Evolutionary conservation across 1,284 basidiomycete genomes (phyloP), one percentile per base, ranked within the genome.

Genomic region (Stygiomarasmius scandens): DNA sequence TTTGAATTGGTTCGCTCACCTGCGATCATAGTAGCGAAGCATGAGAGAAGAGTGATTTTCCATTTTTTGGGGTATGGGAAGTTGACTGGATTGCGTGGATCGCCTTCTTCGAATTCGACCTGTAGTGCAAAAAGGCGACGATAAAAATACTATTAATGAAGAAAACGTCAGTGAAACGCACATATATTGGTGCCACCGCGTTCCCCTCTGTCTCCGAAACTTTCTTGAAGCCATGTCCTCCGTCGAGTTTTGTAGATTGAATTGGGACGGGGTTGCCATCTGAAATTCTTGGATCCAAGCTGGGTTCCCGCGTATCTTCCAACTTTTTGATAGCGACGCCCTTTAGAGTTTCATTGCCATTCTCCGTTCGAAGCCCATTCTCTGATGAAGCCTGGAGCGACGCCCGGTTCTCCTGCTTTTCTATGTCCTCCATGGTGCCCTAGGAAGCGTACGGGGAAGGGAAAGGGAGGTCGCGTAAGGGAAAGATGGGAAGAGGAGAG

Each of bases 61-160:
- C 84, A 83, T 73, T 88, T 89, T 58, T 78, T 77, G 2, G 67
- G 60, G 11, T 61, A 62, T 3, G 77, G 71, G 63, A 82, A 87
- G 61, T 82, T 81, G 60, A 79, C 73, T 2, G 87, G 87, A 62
- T 88, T 81, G 29, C 82, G 77, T 3, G 69, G 61, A 60, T 85
- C 84, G 25, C 69, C 72, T 50, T 74, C 68, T 19, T 77, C 73
- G 59, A 86, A 89, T 45, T 89, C 85, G 52, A 89, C 79, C 85
- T 82, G 56, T 16, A 4, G n/a, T n/a, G n/a, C n/a, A n/a, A n/a
- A n/a, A n/a, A n/a, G 5, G n/a, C 16, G 38, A 16, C 11, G 38
- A n/a, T 11, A 34, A 19, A 34, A 32, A 16, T 16, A 27, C n/a
- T n/a, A n/a, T n/a, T n/a, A n/a, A n/a, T n/a, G 29, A 32, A 32